Conservation (phyloP, 139 green algal genomes). For the Closterium sp. region DNA sequence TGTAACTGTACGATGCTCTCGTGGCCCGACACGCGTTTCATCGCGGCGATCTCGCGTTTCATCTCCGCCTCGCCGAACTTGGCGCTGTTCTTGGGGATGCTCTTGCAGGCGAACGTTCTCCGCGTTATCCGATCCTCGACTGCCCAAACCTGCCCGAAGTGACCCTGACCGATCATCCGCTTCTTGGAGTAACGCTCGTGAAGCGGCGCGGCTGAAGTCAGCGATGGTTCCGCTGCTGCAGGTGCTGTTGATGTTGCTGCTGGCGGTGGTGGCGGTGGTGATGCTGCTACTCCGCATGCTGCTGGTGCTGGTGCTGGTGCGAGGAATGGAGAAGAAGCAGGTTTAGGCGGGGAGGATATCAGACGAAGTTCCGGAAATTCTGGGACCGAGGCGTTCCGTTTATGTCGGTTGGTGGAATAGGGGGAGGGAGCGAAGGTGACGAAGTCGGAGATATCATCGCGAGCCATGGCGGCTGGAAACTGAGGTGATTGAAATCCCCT, state of each 20-base stretch:
- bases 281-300: not conserved
- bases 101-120: slow-evolving; percentile 34
- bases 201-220: not conserved
- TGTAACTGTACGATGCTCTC: slow-evolving; percentile 48
- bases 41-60: slow-evolving; percentile 7
- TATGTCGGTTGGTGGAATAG: not conserved
- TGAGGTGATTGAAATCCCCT: not conserved
- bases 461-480: not conserved
- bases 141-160: not conserved
- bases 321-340: not conserved
- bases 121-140: not conserved
- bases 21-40: not conserved
- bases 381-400: not conserved
- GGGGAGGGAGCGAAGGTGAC: not conserved
- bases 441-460: not conserved
- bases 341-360: not conserved
- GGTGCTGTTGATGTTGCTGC: too few relatives aligned
- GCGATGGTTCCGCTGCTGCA: not conserved
- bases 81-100: slow-evolving; percentile 24
- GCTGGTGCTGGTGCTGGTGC: not conserved
- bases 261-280: not conserved
- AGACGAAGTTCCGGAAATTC: not conserved
- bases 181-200: not conserved
- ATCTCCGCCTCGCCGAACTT: not conserved
- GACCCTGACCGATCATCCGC: not conserved